Base-by-base conservation (phyloP, 208 protist genomes). In the Trypanosoma scelopori region DNA sequence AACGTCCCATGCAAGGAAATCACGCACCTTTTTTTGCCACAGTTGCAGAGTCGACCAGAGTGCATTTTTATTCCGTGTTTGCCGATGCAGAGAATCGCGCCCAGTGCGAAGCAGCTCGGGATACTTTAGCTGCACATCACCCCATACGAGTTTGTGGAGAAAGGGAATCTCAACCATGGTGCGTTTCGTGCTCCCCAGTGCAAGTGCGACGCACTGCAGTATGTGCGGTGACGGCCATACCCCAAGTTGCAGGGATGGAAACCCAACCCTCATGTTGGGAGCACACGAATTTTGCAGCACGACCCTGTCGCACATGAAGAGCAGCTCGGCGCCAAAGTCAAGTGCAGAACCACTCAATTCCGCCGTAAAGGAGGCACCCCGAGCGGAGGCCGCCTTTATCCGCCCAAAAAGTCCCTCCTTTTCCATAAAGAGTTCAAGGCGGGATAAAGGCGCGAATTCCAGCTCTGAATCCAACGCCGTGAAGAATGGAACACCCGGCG, bases 321-420 rank as follows among this genome's bases (percentile, higher is more conserved):
- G 48, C n/a, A 82, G 28, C 60, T 82, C 81, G 5, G 76, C 76
- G 15, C 66, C 76, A 50, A 79, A 56, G 41, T 79, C 76, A 25
- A 69, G 32, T 18, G 67, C 70, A 49, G 72, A 56, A 1, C 28
- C 62, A 57, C 39, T 48, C 35, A 71, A 46, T 30, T 75, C 52
- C 28, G 70, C 74, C 15, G 16, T 68, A 22, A 81, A 68, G 9
- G 53, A 66, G 42, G 71, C 55, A 0, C 79, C 79, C 7, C 47
- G 39, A 45, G 42, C 20, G 22, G 64, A 47, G 12, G 72, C 60
- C 27, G 60, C 58, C 37, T 42, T 23, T 45, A 85, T 55, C 1
- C 79, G 74, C 3, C 57, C 61, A 50, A 85, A 71, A 6, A 85
- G 55, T 41, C 60, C 49, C 35, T 80, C 66, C 56, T 78, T 80